Evolutionary conservation across 768 basidiomycete species (phyloP).

Genomic region (Russula emetica): DNA sequence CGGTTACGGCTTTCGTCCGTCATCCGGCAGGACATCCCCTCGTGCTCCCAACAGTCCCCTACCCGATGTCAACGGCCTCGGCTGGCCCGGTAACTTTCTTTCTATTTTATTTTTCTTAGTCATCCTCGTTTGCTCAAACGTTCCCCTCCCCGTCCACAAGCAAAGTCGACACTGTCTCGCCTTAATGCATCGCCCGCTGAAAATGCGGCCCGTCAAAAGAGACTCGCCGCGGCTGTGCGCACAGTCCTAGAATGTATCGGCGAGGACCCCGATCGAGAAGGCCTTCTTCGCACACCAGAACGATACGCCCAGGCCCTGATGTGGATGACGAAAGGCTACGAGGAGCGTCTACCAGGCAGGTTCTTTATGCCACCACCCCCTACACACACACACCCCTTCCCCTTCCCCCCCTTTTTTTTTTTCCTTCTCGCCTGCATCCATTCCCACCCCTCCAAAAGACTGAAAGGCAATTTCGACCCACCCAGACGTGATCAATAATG

Average conservation of each 20-base stretch:
- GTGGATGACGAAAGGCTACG: conserved; percentile 99
- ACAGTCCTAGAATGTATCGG: conserved; percentile 96
- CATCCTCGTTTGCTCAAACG: conserved; percentile 7
- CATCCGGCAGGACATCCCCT: conserved; percentile 66
- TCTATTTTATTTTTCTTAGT: conserved; percentile 13
- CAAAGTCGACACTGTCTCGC: conserved; percentile 84
- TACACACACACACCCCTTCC: too few relatives aligned
- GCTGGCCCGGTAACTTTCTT: conserved; percentile 83
- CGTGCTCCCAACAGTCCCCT: conserved; percentile 38
- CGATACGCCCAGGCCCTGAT: conserved; percentile 94
- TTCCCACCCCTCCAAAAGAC: not conserved
- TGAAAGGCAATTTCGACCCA: conserved; percentile 13
- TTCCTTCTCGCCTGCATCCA: conserved; percentile 1
- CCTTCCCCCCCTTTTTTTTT: conserved; percentile 22
- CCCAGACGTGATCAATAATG: conserved; percentile 96
- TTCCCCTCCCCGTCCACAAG: conserved; percentile 40
- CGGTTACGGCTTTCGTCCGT: conserved; percentile 76
- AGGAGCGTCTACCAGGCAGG: conserved; percentile 92
- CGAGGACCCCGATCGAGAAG: conserved; percentile 95
- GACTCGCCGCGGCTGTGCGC: conserved; percentile 79
- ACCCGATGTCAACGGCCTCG: conserved; percentile 67
- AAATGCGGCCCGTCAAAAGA: conserved; percentile 64
- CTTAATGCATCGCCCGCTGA: conserved; percentile 77
- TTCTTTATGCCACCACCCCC: conserved; percentile 33
- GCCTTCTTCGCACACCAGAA: conserved; percentile 86